Evolutionary conservation across 352 stramenopile species (phyloP), one percentile per base, ranked within the genome.

Genomic region (Globisporangium lucens): DNA sequence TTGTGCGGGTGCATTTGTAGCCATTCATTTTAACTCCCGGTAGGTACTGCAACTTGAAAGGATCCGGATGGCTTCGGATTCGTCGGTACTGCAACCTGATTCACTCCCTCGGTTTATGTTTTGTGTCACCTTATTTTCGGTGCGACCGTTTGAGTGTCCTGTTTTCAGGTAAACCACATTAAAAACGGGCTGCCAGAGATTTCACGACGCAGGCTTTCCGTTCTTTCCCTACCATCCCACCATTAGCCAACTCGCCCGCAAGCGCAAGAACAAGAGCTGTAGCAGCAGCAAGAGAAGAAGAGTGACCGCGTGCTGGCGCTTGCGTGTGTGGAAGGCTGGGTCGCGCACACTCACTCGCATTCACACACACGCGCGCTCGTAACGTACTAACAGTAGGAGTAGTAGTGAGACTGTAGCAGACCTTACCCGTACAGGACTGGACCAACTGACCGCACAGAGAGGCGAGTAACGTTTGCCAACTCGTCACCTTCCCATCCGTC

Each of bases 221-320:
- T 57, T 58, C 27, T 38, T 36, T 51, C 29, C 33, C 56, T 20
- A 8, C 35, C 56, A 51, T 62, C 43, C 2, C 56, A 8, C 33
- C 20, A 62, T 62, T 62, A 49, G 20, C 36, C 56, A 58, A 33
- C 38, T 46, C 38, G 38, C 38, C 38, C 52, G 52, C 52, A 58
- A 36, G 47, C 38, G 27, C 52, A 58, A 22, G 47, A 46, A 15
- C 52, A 58, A 22, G 47, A 46, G 38, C 38, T 20, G 38, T 12
- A 29, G 47, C 6, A n/a, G 51, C 51, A 41, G 24, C 12, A n/a
- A 38, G 27, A 30, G 27, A 58, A 36, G 51, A 57, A 33, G 22
- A 35, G 49, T 4, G 47, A 22, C 51, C 30, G 49, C 22, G 22
- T 20, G 22, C 27, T 30, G 22, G 24, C 38, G 38, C 38, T 20